Conservation (phyloP, 1,284 basidiomycete species). For the Inonotus obliquus region DNA sequence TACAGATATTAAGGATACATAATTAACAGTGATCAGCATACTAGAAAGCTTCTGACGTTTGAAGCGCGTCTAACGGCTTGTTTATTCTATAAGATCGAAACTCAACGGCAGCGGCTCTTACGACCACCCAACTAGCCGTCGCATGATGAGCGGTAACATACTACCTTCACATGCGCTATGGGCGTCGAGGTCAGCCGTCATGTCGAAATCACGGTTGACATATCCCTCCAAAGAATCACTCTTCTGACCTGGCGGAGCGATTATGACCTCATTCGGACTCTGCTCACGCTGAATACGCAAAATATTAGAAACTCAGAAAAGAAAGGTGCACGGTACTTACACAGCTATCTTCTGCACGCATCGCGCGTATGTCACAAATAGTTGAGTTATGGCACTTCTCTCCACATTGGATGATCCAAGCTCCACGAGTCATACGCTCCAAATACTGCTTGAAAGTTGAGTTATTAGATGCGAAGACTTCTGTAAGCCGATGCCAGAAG, state of each 20-base stretch:
- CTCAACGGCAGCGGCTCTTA: not conserved
- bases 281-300: slow-evolving; percentile 2
- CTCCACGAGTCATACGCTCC: slow-evolving; percentile 38
- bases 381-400: slow-evolving; percentile 39
- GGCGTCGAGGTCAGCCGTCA: not conserved
- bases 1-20: too few relatives aligned
- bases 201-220: not conserved
- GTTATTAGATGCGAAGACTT: slow-evolving; percentile 46
- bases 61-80: too few relatives aligned
- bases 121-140: slow-evolving; percentile 8
- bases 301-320: not conserved
- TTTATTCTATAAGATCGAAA: not conserved
- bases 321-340: slow-evolving; percentile 29
- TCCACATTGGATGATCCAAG: slow-evolving; percentile 33
- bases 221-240: not conserved
- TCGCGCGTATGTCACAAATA: slow-evolving; percentile 45
- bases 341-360: slow-evolving; percentile 46
- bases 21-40: slow-evolving; percentile 32
- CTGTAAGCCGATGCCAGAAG: slow-evolving; percentile 61
- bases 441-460: slow-evolving; percentile 43
- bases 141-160: slow-evolving; percentile 12
- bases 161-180: slow-evolving; percentile 18
- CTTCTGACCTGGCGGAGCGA: slow-evolving; percentile 2
- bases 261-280: slow-evolving; percentile 12
- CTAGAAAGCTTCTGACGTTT: slow-evolving; percentile 41